Evolutionary conservation across 768 basidiomycete species (phyloP).

Genomic region (Kwoniella pini): DNA sequence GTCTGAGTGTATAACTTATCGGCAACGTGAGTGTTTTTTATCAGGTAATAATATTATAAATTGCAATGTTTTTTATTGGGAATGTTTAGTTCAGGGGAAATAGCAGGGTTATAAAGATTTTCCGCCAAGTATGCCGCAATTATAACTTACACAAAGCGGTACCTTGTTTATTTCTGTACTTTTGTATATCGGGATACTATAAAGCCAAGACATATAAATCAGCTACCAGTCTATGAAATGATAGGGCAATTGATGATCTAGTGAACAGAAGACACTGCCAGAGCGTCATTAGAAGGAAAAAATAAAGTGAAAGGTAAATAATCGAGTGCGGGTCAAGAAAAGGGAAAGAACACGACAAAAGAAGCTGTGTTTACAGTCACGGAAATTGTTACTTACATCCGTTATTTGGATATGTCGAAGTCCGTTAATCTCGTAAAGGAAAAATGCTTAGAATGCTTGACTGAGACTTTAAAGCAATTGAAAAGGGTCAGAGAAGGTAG

Average conservation of each 20-base stretch:
- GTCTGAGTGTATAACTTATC: too few species aligned
- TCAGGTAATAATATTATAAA: neutral
- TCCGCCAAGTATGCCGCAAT: slow-evolving; percentile 10
- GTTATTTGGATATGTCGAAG: too few species aligned
- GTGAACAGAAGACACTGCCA: neutral
- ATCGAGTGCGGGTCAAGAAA: too few species aligned
- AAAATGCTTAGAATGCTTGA: too few species aligned
- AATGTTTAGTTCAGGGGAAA: neutral
- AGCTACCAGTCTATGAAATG: neutral
- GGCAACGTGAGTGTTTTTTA: slow-evolving; percentile 1
- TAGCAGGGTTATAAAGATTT: neutral
- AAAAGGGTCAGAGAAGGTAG: too few species aligned
- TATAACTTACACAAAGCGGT: neutral
- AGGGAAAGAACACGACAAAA: too few species aligned
- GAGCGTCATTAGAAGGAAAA: neutral
- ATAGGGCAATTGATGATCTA: neutral
- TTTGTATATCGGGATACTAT: neutral
- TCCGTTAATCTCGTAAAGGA: too few species aligned
- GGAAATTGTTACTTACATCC: too few species aligned
- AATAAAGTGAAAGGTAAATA: neutral
- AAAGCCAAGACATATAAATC: neutral
- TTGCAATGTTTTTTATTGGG: neutral
- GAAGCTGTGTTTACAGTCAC: too few species aligned
- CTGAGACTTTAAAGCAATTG: too few species aligned
- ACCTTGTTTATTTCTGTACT: neutral